Conservation (phyloP, 2,329 filamentous ascomycete genomes). For the Colletotrichum spinosum region DNA sequence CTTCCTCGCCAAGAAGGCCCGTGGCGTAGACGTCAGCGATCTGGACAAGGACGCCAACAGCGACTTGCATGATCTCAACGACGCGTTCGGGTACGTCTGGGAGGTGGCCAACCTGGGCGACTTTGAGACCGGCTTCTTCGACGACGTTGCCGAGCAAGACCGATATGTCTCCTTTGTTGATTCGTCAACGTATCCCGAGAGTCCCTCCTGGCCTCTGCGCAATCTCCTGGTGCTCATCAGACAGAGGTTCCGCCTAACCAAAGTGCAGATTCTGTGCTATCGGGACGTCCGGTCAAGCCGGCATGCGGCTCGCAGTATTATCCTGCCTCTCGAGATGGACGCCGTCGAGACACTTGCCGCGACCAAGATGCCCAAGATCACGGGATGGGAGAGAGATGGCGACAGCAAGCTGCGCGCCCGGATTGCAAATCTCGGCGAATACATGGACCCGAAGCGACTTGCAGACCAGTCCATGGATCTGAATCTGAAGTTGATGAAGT, state of each 20-base stretch:
- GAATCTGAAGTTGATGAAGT: constrained; percentile 98
- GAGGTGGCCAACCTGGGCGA: constrained; percentile 78
- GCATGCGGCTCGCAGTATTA: constrained; percentile 84
- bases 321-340: constrained; percentile 75
- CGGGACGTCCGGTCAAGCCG: constrained; percentile 82
- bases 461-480: constrained; percentile 96
- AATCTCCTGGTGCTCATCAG: constrained; percentile 89
- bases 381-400: constrained; percentile 92
- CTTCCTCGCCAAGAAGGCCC: constrained; percentile 88
- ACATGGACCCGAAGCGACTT: constrained; percentile 89
- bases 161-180: constrained; percentile 90
- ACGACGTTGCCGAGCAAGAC: constrained; percentile 76
- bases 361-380: constrained; percentile 83
- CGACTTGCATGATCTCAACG: constrained; percentile 37
- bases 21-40: constrained; percentile 41
- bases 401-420: constrained; percentile 82
- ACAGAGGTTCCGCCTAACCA: constrained; percentile 81
- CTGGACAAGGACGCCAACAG: constrained; percentile 35
- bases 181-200: constrained; percentile 87
- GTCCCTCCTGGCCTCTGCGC: constrained; percentile 92
- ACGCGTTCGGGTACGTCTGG: constrained; percentile 72
- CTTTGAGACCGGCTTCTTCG: constrained; percentile 91
- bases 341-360: constrained; percentile 55
- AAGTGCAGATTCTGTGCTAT: constrained; percentile 89
- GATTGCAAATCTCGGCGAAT: constrained; percentile 86